Evolutionary conservation across 192 early-diverging fungal species (phyloP), one percentile per base, ranked within the genome.

Genomic region (Linnemannia hyalina): DNA sequence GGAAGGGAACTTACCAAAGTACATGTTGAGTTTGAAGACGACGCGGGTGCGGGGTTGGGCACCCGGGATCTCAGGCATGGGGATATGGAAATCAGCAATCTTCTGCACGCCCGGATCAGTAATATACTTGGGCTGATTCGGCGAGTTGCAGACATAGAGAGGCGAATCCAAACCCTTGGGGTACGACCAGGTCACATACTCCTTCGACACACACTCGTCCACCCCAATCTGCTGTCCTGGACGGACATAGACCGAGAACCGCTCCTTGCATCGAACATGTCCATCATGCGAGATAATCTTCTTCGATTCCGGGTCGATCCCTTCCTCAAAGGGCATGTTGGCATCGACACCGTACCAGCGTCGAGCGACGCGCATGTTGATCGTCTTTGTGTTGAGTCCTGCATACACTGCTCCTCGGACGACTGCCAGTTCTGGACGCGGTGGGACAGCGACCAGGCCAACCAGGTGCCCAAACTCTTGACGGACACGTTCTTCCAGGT

Each of bases 321-420:
- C 90, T 75, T 91, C 90, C 76, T 89, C 89, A 73, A 89, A 91
- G 23, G 87, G 89, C 68, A 86, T 88, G 44, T 88, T 91, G 35
- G 89, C 88, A 46, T 89, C 89, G 23, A 91, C 89, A 20, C 91
- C 91, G 68, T 92, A 92, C 88, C 89, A 90, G n/a, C 82, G 88
- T 55, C 91, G 82, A 1, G 89, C 84, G 13, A 91, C 88, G 77
- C 91, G 88, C 44, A 89, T 89, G 26, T 85, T 87, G 32, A 91
- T 89, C 1, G 89, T 86, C 57, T 89, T 85, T 11, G 91, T 89
- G 63, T 90, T 91, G 68, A 91, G 77, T 65, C 91, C 91, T 78
- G 88, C 88, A 71, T 89, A 88, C 9, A 92, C 89, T 3, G 92
- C 91, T 26, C 92, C 92, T 71, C 91, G 85, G 32, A 89, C 90